Conservation (phyloP, 441 rosid species). For the Corymbia calophylla region DNA sequence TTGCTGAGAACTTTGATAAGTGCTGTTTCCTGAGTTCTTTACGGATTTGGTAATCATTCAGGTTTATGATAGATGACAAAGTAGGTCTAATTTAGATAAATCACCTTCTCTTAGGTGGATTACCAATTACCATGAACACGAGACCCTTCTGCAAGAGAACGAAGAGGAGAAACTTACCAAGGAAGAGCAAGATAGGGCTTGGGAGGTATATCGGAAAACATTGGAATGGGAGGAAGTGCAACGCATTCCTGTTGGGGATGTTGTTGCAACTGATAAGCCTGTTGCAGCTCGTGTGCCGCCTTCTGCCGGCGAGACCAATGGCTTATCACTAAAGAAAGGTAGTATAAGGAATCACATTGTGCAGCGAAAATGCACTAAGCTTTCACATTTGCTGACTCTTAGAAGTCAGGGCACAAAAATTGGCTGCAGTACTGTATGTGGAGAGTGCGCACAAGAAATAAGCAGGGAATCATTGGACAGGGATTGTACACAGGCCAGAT, state of each 20-base stretch:
- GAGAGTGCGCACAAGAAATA: slow-evolving; percentile 86
- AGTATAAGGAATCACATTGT: slow-evolving; percentile 42
- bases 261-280: slow-evolving; percentile 36
- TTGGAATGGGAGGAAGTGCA: slow-evolving; percentile 96
- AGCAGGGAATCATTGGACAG: slow-evolving; percentile 64
- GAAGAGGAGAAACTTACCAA: slow-evolving; percentile 95
- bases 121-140: slow-evolving; percentile 92
- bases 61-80: neutral
- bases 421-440: slow-evolving; percentile 83
- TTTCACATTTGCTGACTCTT: slow-evolving; percentile 80
- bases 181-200: slow-evolving; percentile 99
- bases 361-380: slow-evolving; percentile 73
- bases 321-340: slow-evolving; percentile 21
- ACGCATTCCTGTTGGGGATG: slow-evolving; percentile 48
- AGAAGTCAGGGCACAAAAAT: slow-evolving; percentile 81
- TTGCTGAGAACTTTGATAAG: neutral
- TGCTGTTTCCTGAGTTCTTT: neutral
- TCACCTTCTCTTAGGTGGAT: slow-evolving; percentile 60
- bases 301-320: slow-evolving; percentile 20
- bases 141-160: slow-evolving; percentile 96
- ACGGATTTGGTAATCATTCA: neutral
- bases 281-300: slow-evolving; percentile 6
- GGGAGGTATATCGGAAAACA: slow-evolving; percentile 84
- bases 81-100: neutral
- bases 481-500: slow-evolving; percentile 25